Base-by-base conservation (phyloP, 768 basidiomycete genomes). In the Paxillus rubicundulus region DNA sequence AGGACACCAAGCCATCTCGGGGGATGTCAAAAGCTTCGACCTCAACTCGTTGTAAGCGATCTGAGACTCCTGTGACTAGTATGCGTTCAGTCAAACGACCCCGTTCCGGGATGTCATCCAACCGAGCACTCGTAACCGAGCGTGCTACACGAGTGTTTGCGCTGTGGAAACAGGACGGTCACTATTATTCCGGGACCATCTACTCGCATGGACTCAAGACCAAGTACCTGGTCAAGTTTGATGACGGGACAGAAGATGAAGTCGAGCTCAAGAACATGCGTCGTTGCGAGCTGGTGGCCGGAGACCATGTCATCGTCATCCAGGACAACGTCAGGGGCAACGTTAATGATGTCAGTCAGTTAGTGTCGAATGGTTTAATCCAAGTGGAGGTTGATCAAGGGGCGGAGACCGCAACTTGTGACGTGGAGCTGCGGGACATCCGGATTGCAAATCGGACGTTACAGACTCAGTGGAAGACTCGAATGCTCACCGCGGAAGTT, bases 101-200 rank as follows among this genome's bases (percentile, higher is more conserved):
- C 37, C 74, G 77, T 42, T 77, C 77, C 24, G 69, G 62, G n/a
- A 28, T 58, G 16, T 67, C 69, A 13, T 65, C 69, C 32, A 49
- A 45, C 9, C 62, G 60, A 34, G 55, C 49, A 17, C 37, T 46
- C 30, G 32, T 56, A 14, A 40, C 34, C 28, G 59, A 61, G 36
- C 50, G 56, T 6, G 72, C 78, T 18, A 85, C 84, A 12, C 80
- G 81, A 5, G 84, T 90, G n/a, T 83, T 87, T 58, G 87, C 85
- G 9, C 62, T 85, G 10, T 89, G 86, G 87, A 79, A 73, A 55
- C 67, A 70, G 41, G 82, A 82, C 45, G 77, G 76, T 4, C 75
- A 77, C 58, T 92, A 76, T 68, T 87, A 83, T 62, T 67, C 81
- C 16, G 90, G 87, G 14, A 73, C 68, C 33, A 75, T 87, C 24